Conservation (phyloP, 2,329 filamentous ascomycete species). For the Didymella pinodella region DNA sequence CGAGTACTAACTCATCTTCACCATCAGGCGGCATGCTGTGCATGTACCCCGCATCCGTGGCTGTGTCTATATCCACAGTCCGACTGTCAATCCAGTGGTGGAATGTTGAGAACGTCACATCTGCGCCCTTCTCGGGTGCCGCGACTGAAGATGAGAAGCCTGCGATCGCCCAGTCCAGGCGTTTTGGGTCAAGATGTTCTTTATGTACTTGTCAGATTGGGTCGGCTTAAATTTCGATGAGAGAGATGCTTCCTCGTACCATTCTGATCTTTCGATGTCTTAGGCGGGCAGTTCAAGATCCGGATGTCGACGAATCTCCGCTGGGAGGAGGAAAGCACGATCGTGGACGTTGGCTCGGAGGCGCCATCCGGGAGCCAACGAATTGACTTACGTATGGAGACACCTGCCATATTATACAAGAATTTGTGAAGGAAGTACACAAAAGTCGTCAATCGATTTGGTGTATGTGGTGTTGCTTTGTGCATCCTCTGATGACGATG, state of each 20-base stretch:
- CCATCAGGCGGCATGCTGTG: not conserved
- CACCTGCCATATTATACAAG: not conserved
- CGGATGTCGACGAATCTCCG: not conserved
- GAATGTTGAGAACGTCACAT: not conserved
- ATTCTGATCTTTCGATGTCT: not conserved
- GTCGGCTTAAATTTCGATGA: not conserved
- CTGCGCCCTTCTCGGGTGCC: not conserved
- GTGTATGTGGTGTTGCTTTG: not conserved
- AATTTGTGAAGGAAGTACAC: no score
- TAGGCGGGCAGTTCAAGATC: not conserved
- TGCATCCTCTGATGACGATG: not conserved
- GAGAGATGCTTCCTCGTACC: not conserved
- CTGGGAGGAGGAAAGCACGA: not conserved
- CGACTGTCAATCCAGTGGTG: not conserved
- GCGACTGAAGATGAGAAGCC: not conserved
- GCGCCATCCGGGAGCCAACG: not conserved
- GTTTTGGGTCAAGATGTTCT: not conserved
- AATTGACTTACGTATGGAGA: not conserved
- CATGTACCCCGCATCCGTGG: not conserved
- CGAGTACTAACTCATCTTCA: not conserved
- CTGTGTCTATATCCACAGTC: not conserved
- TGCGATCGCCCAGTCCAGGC: conserved; percentile 1
- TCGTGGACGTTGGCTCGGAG: not conserved
- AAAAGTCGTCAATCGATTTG: not conserved
- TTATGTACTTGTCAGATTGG: not conserved